Percentiles rank a stretch among this genome's conserved stretches.
phyloP scores from a whole-genome alignment of 1,284 basidiomycete species.

The Apiotrichum siamense region DNA sequence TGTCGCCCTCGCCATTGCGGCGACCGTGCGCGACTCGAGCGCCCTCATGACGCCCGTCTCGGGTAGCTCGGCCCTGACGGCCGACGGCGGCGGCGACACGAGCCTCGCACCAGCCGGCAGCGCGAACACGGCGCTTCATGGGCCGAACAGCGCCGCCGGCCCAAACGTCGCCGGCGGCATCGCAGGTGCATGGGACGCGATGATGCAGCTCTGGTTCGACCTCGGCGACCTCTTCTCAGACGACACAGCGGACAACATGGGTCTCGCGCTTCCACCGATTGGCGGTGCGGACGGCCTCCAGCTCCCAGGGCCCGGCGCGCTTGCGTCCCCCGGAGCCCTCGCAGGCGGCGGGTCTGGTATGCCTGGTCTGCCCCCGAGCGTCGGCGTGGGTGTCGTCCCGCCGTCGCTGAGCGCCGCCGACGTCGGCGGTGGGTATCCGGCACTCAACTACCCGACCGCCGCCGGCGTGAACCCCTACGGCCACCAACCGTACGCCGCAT shows the following conservation, averaged over 20 bases:
- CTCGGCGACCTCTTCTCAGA: conserved; percentile 26
- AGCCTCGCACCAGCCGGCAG: background rate
- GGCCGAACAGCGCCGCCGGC: no score
- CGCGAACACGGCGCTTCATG: no score
- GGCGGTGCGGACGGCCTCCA: no score
- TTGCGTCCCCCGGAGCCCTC: background rate
- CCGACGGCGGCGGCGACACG: background rate
- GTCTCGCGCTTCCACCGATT: no score
- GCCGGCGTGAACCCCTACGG: no score
- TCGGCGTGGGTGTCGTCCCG: background rate
- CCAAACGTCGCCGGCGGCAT: conserved; percentile 7
- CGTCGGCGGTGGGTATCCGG: background rate
- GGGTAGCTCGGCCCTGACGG: background rate
- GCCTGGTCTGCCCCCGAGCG: background rate
- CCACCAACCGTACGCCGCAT: background rate
- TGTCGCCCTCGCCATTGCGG: background rate
- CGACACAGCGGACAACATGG: background rate
- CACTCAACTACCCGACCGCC: background rate
- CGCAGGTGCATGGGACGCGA: conserved; percentile 26
- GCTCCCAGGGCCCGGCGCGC: no score
- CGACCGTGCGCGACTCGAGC: background rate
- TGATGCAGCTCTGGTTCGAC: conserved; percentile 32
- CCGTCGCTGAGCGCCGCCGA: background rate
- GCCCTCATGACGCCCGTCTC: background rate
- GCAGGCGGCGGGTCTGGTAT: background rate